Conservation (phyloP, 2,329 filamentous ascomycete species). For the Trichoderma lentiforme region DNA sequence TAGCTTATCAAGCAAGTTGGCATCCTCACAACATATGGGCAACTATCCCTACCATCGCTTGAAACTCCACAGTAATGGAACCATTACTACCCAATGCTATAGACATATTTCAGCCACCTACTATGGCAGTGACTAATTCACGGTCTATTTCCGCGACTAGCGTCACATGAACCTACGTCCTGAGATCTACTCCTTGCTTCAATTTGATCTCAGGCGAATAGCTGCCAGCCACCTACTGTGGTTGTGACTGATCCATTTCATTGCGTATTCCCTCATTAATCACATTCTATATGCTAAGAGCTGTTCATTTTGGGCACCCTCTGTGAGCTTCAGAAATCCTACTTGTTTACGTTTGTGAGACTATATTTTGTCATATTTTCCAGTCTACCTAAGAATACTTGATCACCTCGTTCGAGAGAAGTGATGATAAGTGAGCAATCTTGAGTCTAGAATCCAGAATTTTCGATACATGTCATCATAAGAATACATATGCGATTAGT, state of each 20-base stretch:
- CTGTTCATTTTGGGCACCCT: background rate
- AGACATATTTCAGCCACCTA: background rate
- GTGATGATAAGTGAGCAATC: background rate
- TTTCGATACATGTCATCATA: background rate
- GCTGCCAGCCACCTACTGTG: background rate
- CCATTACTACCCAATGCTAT: background rate
- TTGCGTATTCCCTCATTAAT: background rate
- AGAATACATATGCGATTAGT: background rate
- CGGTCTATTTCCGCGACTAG: background rate
- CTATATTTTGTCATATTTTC: background rate
- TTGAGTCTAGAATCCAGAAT: background rate
- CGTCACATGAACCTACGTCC: background rate
- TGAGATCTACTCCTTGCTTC: background rate
- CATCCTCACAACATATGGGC: background rate
- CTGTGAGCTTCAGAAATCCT: background rate
- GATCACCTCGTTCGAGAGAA: background rate
- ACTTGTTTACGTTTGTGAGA: background rate
- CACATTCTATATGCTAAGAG: background rate
- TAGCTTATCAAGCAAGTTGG: background rate
- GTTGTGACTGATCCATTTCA: background rate
- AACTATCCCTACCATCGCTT: background rate
- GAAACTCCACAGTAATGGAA: background rate
- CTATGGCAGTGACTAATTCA: background rate
- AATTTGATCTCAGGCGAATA: background rate
- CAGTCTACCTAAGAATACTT: background rate